Evolutionary conservation across 305 asterid genomes (phyloP).

Genomic region (Euphrasia arctica): DNA sequence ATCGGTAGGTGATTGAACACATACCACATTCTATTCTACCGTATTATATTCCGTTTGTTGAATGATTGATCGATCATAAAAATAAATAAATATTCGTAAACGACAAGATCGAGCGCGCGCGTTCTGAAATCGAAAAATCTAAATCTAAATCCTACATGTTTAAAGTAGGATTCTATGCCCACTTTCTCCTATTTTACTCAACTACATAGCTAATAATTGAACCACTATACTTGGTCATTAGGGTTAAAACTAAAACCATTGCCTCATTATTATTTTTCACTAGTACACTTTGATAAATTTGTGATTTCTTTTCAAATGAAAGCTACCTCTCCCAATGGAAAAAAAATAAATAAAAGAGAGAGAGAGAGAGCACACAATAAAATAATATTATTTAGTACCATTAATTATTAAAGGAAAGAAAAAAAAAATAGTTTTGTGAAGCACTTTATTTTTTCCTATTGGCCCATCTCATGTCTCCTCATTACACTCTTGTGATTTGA

Average conservation of each 20-base stretch:
- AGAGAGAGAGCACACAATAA: background rate
- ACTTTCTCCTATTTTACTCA: constrained; percentile 18
- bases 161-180: constrained; percentile 24
- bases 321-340: constrained; percentile 17
- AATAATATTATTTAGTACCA: constrained; percentile 41
- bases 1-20: no score
- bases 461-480: constrained; percentile 71
- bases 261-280: constrained; percentile 20
- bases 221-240: constrained; percentile 30
- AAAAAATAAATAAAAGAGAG: no score
- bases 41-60: no score
- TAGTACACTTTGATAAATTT: constrained; percentile 41
- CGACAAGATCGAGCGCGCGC: background rate
- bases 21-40: no score
- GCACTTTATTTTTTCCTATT: constrained; percentile 39
- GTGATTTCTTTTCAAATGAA: constrained; percentile 43
- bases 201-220: constrained; percentile 32
- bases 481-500: constrained; percentile 43
- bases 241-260: constrained; percentile 10
- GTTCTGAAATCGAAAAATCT: constrained; percentile 27
- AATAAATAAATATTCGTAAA: constrained; percentile 9
- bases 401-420: constrained; percentile 41
- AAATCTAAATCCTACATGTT: constrained; percentile 28
- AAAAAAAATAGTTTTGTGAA: constrained; percentile 48
- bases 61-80: no score